Conservation (phyloP, 805 yeast species). For the Lipomyces orientalis region DNA sequence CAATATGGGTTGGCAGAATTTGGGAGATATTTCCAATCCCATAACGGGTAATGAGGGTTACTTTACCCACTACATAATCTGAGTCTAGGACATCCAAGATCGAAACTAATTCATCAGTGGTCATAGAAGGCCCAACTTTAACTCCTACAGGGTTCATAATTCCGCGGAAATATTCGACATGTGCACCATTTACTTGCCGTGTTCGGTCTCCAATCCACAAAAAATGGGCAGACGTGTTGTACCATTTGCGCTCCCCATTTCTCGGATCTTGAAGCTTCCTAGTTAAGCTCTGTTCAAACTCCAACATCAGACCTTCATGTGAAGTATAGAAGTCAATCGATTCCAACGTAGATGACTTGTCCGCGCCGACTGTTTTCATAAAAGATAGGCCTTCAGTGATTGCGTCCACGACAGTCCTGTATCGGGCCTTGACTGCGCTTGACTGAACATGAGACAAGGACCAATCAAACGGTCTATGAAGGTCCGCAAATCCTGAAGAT, state of each 20-base stretch:
- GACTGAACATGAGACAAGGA: constrained; percentile 50
- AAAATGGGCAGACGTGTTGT: constrained; percentile 52
- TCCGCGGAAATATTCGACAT: constrained; percentile 53
- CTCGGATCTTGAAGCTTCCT: constrained; percentile 42
- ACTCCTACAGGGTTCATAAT: constrained; percentile 52
- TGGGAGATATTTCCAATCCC: constrained; percentile 48
- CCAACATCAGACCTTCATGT: constrained; percentile 52
- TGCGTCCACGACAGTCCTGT: constrained; percentile 47
- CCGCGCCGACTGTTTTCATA: constrained; percentile 51
- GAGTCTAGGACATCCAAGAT: constrained; percentile 51
- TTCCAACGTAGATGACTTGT: constrained; percentile 40
- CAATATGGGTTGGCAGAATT: constrained; percentile 49
- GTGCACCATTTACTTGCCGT: constrained; percentile 53
- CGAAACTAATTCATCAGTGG: constrained; percentile 47
- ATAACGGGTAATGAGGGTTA: constrained; percentile 51
- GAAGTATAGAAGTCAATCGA: constrained; percentile 50
- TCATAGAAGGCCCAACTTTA: constrained; percentile 53
- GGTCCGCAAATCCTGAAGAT: constrained; percentile 50
- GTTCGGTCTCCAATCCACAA: constrained; percentile 55
- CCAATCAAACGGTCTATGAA: constrained; percentile 51
- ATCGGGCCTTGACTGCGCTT: constrained; percentile 48
- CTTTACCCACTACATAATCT: constrained; percentile 47
- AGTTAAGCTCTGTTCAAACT: constrained; percentile 51
- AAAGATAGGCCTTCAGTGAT: constrained; percentile 49
- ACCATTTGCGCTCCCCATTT: constrained; percentile 41